These are phyloP conservation scores for Fusarium fracticaudum DNA, from an alignment of 2,329 filamentous ascomycete species.

Conservation along the genomic window DNA sequence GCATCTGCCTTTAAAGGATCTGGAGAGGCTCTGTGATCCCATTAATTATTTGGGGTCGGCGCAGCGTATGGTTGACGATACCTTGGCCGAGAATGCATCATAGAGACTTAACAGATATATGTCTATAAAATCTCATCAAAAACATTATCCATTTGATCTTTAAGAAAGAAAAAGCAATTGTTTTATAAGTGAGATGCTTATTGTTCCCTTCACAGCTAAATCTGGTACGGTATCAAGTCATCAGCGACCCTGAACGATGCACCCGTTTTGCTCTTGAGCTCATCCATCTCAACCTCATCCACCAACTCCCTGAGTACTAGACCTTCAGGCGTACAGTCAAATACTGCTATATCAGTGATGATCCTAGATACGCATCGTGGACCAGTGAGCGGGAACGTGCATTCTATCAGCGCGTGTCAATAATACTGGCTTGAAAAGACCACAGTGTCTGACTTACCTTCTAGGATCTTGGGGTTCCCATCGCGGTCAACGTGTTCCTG, in stretches of 20 bases:
- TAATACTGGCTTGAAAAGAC: not conserved
- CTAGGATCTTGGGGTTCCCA: conserved; percentile 89
- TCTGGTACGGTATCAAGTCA: not conserved
- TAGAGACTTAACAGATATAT: too few relatives aligned
- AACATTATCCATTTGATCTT: too few relatives aligned
- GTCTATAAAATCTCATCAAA: too few relatives aligned
- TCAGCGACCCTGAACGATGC: not conserved
- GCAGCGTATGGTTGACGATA: not conserved
- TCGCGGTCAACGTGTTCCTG: conserved; percentile 91
- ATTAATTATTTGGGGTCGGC: conserved; percentile 5
- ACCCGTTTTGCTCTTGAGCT: not conserved
- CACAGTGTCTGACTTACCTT: conserved; percentile 59
- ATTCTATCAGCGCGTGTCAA: conserved; percentile 49
- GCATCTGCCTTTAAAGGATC: not conserved
- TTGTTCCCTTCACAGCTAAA: not conserved
- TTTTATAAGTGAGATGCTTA: too few relatives aligned
- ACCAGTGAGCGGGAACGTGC: conserved; percentile 88
- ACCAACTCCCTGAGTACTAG: not conserved
- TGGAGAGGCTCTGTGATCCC: conserved; percentile 6
- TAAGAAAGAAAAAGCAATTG: too few relatives aligned
- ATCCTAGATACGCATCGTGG: conserved; percentile 86
- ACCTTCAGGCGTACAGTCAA: not conserved
- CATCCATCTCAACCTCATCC: not conserved
- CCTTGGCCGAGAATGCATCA: not conserved
- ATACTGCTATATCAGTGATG: conserved; percentile 74